Conservation (phyloP, 306 rosid species). For the Dalbergia oliveri region DNA sequence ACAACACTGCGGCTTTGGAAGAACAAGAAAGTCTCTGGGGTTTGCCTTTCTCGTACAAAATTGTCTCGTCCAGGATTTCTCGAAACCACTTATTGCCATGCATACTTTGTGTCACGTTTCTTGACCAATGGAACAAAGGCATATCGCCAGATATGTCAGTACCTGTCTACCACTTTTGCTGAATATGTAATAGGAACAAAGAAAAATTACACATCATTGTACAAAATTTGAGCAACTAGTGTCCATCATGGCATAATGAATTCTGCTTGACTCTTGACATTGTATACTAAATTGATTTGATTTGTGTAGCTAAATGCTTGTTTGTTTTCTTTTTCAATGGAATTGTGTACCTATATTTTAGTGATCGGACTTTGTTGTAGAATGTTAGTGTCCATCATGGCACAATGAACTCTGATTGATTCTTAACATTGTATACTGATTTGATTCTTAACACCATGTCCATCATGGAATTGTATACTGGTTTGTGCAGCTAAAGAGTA, state of each 20-base stretch:
- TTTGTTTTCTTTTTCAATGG: not conserved
- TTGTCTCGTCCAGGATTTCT: conserved; percentile 45
- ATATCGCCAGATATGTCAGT: conserved; percentile 35
- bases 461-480: too few relatives aligned
- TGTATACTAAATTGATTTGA: conserved; percentile 11
- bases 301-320: not conserved
- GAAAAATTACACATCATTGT: conserved; percentile 9
- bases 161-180: conserved; percentile 41
- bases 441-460: too few relatives aligned
- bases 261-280: conserved; percentile 9
- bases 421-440: too few relatives aligned
- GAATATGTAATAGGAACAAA: conserved; percentile 43
- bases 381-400: too few relatives aligned
- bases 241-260: conserved; percentile 17
- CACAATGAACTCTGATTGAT: not conserved
- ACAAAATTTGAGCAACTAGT: conserved; percentile 42
- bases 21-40: conserved; percentile 20
- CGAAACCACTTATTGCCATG: conserved; percentile 42
- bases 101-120: conserved; percentile 40
- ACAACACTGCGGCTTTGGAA: conserved; percentile 35
- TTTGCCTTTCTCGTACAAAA: conserved; percentile 36
- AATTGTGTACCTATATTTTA: not conserved
- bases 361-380: conserved; percentile 26
- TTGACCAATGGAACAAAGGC: conserved; percentile 34
- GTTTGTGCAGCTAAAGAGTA: too few relatives aligned